Evolutionary conservation across 257 asterid genomes (phyloP), one percentile per base, ranked within the genome.

Genomic region (Gentiana macrophylla): DNA sequence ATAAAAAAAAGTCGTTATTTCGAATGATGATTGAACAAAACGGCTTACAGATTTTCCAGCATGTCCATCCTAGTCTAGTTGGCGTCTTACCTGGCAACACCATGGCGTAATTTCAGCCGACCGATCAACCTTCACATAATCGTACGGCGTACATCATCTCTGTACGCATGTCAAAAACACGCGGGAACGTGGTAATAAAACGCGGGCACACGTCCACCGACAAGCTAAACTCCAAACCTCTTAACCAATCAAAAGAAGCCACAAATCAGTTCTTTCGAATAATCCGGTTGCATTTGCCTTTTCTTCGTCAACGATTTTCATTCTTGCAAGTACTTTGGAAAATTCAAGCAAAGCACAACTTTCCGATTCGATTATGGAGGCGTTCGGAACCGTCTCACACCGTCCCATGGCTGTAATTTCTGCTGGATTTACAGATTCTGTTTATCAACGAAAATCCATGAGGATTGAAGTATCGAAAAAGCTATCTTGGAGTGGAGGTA

Each of bases 161-260:
- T 32, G 46, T 6, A 5, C 76, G 74, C 71, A 67, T 69, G 89
- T 63, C 53, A 35, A 48, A 60, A 43, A 3, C 1, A 4, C 45
- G 52, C 5, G 65, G 62, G 69, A 68, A 53, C 86, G 81, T 85
- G 94, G 54, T 34, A 68, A 60, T 72, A 47, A 37, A 64, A 51
- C 52, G 12, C 43, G 4, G 13, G 50, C 77, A 33, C 79, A 67
- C 1, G 34, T 44, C 67, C 59, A 51, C 38, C n/a, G 68, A 70
- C 80, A 74, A 61, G 5, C 64, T 62, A 10, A 1, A 45, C 4
- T 9, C 4, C 12, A 15, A 36, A 12, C 8, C 12, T 9, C 0
- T 0, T 6, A 51, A 8, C 81, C 80, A 75, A 74, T 12, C 52
- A 59, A 0, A 2, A 1, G 0, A 41, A 6, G 10, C 77, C 83